Base-by-base conservation (phyloP, 176 grass and related monocot species). In the Oryza meridionalis region DNA sequence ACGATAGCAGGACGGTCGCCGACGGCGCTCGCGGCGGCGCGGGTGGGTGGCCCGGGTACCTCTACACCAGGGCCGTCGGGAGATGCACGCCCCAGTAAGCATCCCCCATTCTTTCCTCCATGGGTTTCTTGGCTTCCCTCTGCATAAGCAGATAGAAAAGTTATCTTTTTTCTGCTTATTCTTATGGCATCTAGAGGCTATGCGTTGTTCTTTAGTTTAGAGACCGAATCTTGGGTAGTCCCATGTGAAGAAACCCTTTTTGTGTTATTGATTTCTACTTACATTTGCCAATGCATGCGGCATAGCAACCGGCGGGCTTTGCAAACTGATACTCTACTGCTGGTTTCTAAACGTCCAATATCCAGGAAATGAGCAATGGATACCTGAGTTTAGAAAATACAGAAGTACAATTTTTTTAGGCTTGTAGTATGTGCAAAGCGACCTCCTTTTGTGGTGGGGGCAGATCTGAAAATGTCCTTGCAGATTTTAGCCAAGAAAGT, bases 21-120 rank as follows among this genome's bases (percentile, higher is more conserved):
- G 64, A 59, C 22, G 81, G 80, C 77, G 44, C 75, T 64, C 26
- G 31, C 71, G 75, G 69, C 46, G 25, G 47, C 40, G 69, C 69
- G 59, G 83, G 33, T 0, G 76, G 46, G 64, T 94, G 91, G 96
- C 96, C 96, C 12, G 96, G 96, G 46, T 99, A 90, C 89, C 90
- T 96, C 81, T 99, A 96, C 85, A 89, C 88, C 81, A 88, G 96
- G 88, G 76, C 89, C 2, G 43, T 86, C 11, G 96, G 96, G 73
- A 90, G 86, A 67, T 99, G 96, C 90, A 99, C 96, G 69, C 91
- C 91, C 62, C 93, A 94, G 96, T 99, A 92, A 92, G 82, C 33
- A 12, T 10, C 38, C 76, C 70, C 21, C 21, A 14, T 81, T 90
- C 76, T 46, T 55, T 17, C 19, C 79, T 64, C 6, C 9, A 62